phyloP scores from a whole-genome alignment of 768 basidiomycete genomes.

The Tulasnella sp. region DNA sequence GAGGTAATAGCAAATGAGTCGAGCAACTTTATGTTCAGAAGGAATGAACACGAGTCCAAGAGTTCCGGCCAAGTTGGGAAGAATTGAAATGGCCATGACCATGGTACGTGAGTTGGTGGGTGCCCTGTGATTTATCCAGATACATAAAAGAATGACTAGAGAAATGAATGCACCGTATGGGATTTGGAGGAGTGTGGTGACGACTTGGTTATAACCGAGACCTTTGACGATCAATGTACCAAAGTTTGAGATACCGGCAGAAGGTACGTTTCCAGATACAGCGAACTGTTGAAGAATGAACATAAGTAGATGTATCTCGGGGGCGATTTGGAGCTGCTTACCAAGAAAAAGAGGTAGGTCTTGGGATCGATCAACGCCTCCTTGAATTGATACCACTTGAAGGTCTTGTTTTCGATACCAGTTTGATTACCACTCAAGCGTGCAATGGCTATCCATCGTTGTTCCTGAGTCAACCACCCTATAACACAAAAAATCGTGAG shows the following conservation, averaged over 20 bases:
- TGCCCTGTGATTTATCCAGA: constrained; percentile 22
- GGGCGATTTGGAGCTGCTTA: too few relatives aligned
- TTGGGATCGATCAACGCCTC: constrained; percentile 26
- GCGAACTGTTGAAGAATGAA: too few relatives aligned
- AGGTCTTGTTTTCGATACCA: constrained; percentile 24
- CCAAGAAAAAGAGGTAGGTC: constrained; percentile 25
- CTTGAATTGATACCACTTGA: constrained; percentile 22
- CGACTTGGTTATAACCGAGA: constrained; percentile 24
- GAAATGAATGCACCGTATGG: constrained; percentile 27
- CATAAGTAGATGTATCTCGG: too few relatives aligned
- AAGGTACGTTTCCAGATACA: constrained; percentile 24
- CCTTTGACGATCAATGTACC: constrained; percentile 24
- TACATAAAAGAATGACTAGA: constrained; percentile 24
- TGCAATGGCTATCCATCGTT: constrained; percentile 27
- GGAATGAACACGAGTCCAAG: constrained; percentile 28
- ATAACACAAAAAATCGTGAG: too few relatives aligned
- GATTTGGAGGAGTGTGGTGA: constrained; percentile 26
- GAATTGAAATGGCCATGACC: constrained; percentile 22
- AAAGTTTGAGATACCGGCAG: constrained; percentile 25
- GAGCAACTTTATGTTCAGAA: constrained; percentile 23
- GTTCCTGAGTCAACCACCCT: constrained; percentile 25
- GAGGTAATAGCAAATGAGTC: constrained; percentile 19
- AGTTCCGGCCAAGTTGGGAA: constrained; percentile 25
- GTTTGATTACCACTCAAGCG: constrained; percentile 27
- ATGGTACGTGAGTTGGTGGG: constrained; percentile 22